Percentiles rank a stretch among this genome's conserved stretches.
Evolutionary conservation across 176 grass and related monocot genomes (phyloP).

Genomic region (Cenchrus americanus): DNA sequence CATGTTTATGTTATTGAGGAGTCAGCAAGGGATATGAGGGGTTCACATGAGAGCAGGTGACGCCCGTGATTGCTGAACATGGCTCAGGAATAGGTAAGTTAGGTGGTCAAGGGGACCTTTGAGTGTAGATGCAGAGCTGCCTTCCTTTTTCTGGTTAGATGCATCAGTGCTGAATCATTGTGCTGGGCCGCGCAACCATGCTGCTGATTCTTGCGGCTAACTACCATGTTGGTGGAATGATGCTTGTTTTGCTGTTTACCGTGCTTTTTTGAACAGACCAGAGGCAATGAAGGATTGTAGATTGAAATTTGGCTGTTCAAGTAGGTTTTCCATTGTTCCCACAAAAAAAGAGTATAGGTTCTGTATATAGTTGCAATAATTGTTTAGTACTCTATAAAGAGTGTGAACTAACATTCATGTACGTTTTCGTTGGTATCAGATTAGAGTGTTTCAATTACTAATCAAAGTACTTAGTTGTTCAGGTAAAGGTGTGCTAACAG

Average conservation of each 20-base stretch:
- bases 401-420: constrained; percentile 9
- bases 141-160: constrained; percentile 9
- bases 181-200: constrained; percentile 34
- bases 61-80: constrained; percentile 28
- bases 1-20: constrained; percentile 24
- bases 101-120: constrained; percentile 40
- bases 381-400: not conserved
- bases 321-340: not conserved
- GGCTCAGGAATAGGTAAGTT: constrained; percentile 35
- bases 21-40: constrained; percentile 5
- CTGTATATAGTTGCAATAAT: not conserved
- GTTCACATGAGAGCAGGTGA: constrained; percentile 38
- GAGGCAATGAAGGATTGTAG: not conserved
- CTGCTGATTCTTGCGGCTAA: constrained; percentile 34
- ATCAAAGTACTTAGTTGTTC: not conserved
- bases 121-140: constrained; percentile 44
- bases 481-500: not conserved
- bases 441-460: not conserved
- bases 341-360: not conserved
- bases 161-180: constrained; percentile 35
- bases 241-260: constrained; percentile 15
- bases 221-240: constrained; percentile 14
- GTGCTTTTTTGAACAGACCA: not conserved
- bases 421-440: not conserved
- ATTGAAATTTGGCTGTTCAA: constrained; percentile 15